Base-by-base conservation (phyloP, 2,329 filamentous ascomycete species). In the Alternaria tenuissima region DNA sequence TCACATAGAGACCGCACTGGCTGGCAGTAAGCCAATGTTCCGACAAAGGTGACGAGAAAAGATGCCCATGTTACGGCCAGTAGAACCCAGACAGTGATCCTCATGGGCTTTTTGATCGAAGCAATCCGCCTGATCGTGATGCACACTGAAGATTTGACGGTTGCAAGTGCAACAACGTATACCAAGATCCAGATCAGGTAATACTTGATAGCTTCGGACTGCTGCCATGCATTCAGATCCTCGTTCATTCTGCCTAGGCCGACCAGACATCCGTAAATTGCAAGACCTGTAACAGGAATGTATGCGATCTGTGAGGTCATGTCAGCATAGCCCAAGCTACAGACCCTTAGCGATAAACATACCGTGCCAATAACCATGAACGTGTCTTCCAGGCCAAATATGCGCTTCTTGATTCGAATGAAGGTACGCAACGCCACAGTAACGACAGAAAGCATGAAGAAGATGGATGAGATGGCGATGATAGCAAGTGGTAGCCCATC, bases 161-260 rank as follows among this genome's bases (percentile, higher is more conserved):
- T 61, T 4, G 67, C 67, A 11, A 71, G 63, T n/a, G 59, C 64
- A 5, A 71, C 52, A 20, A 71, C 69, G 46, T 71, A 71, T 4
- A 58, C 61, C 58, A 71, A 49, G 18, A 70, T 71, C 69, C 69
- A 71, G 34, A 71, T 66, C 43, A 71, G 65, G 59, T 71, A 71
- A 53, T 66, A 69, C 28, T 71, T 69, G 56, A 71, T 52, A 14
- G 64, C 58, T 24, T 71, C 59, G 1, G 53, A 54, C 43, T 55
- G 60, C 42, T 71, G 69, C 69, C 67, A 71, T 5, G 26, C 24
- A 39, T 70, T 71, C 5, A 71, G 59, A n/a, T 67, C 57, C 9
- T 47, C 36, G 7, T 65, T 62, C 9, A 67, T 46, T 52, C 69
- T 64, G 11, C 69, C 69, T 0, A 71, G 63, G 2, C 69, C 67